A percentile compares a stretch with the other conserved stretches of the same genome.
Conservation (phyloP, 371 early-diverging fungal genomes). For the Dichotomocladium elegans region DNA sequence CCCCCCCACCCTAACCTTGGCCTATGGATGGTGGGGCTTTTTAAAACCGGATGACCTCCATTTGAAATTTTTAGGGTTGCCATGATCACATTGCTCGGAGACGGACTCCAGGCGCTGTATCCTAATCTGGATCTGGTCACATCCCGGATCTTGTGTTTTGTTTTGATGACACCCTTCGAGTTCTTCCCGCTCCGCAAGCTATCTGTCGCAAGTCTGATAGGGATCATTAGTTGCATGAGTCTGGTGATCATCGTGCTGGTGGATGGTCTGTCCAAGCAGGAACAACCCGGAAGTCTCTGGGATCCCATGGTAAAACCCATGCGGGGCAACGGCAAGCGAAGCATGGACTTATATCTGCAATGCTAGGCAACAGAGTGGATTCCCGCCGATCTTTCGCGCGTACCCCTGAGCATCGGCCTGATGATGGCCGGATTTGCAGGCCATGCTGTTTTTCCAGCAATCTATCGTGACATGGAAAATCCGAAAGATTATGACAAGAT, state of each 20-base stretch:
- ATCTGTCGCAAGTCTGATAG: slow-evolving; percentile 41
- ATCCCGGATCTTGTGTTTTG: slow-evolving; percentile 7
- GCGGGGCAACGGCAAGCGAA: too few species aligned
- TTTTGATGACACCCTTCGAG: slow-evolving; percentile 16
- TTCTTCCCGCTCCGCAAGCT: slow-evolving; percentile 34
- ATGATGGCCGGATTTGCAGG: slow-evolving; percentile 46
- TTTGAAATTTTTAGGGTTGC: slow-evolving; percentile 20
- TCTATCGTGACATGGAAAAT: slow-evolving; percentile 63
- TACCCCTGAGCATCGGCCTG: slow-evolving; percentile 33
- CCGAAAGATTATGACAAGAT: slow-evolving; percentile 43
- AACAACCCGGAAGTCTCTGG: slow-evolving; percentile 51
- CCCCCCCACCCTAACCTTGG: too few species aligned
- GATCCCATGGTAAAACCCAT: slow-evolving; percentile 38
- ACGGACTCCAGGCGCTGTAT: slow-evolving; percentile 26
- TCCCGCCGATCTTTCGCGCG: slow-evolving; percentile 18
- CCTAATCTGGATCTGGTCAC: slow-evolving; percentile 6
- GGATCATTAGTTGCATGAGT: slow-evolving; percentile 33
- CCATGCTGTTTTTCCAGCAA: slow-evolving; percentile 64
- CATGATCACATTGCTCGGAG: slow-evolving; percentile 28
- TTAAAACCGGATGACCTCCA: slow-evolving; percentile 18
- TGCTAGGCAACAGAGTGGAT: slow-evolving; percentile 26
- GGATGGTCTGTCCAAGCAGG: slow-evolving; percentile 41
- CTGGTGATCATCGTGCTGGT: slow-evolving; percentile 38
- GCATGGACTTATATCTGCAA: too few species aligned
- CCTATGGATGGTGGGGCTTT: background rate